These are phyloP conservation scores for Aspergillus saccharolyticus DNA, from an alignment of 495 filamentous ascomycete genomes.

Conservation along the genomic window DNA sequence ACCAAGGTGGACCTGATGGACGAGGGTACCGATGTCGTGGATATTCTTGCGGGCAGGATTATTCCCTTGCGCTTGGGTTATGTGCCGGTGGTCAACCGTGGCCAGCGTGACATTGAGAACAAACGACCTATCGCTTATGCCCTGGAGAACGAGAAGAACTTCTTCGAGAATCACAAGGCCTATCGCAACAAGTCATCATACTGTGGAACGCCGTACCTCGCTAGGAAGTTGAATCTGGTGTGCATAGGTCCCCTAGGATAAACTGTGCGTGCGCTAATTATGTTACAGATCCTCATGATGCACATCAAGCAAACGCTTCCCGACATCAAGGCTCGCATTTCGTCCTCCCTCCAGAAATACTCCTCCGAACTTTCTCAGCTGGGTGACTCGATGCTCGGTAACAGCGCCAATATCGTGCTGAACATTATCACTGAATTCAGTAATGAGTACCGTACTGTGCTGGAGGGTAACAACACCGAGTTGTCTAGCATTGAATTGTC, in stretches of 20 bases:
- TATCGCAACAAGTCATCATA: slow-evolving; percentile 98
- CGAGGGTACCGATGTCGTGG: slow-evolving; percentile 97
- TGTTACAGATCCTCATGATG: slow-evolving; percentile 90
- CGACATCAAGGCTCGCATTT: slow-evolving; percentile 95
- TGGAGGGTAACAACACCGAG: slow-evolving; percentile 95
- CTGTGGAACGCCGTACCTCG: slow-evolving; percentile 95
- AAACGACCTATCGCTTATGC: slow-evolving; percentile 90
- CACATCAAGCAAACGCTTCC: slow-evolving; percentile 99
- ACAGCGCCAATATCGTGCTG: slow-evolving; percentile 90
- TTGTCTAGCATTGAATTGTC: slow-evolving; percentile 91
- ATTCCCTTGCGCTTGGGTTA: slow-evolving; percentile 95
- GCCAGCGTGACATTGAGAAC: slow-evolving; percentile 98
- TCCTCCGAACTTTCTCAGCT: slow-evolving; percentile 71
- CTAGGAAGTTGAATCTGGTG: slow-evolving; percentile 91
- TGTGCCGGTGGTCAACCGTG: slow-evolving; percentile 97
- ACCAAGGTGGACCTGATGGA: slow-evolving; percentile 99
- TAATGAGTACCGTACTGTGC: slow-evolving; percentile 91
- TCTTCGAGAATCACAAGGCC: slow-evolving; percentile 97
- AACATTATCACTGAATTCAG: slow-evolving; percentile 99
- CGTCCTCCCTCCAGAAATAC: slow-evolving; percentile 90
- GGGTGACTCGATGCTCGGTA: slow-evolving; percentile 93
- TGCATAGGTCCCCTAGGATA: slow-evolving; percentile 10
- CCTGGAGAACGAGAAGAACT: slow-evolving; percentile 91
- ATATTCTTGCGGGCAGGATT: slow-evolving; percentile 97
- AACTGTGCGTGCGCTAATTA: slow-evolving; percentile 4